Conservation (phyloP, 225 moss, liverwort and hornwort genomes). For the Rhytidiadelphus loreus region DNA sequence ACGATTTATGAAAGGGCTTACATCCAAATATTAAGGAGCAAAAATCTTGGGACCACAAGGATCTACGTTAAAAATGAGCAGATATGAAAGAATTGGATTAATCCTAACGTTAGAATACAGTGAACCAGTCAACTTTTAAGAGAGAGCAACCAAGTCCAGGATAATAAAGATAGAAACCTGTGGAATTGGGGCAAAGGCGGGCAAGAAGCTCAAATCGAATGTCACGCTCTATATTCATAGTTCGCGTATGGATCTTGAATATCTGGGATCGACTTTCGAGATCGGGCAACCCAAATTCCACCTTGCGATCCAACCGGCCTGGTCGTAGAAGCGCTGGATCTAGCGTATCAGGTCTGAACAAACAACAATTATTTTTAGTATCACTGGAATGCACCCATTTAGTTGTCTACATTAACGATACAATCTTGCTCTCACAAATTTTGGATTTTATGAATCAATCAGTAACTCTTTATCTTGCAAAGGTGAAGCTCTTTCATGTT, state of each 20-base stretch:
- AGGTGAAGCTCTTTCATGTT: neutral
- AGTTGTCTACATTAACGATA: neutral
- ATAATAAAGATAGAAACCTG: slow-evolving; percentile 36
- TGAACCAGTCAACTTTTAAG: neutral
- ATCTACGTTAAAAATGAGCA: neutral
- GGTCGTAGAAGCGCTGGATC: slow-evolving; percentile 95
- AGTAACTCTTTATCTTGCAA: neutral
- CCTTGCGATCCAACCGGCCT: slow-evolving; percentile 92
- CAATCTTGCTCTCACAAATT: neutral
- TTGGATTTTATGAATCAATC: neutral
- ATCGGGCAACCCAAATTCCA: slow-evolving; percentile 92
- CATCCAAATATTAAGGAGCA: neutral
- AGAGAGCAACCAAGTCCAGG: neutral
- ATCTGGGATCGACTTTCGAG: slow-evolving; percentile 91
- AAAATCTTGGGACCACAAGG: neutral
- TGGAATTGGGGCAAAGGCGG: slow-evolving; percentile 94
- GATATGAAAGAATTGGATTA: neutral
- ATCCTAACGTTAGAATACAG: neutral
- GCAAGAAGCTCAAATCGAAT: slow-evolving; percentile 95
- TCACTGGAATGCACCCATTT: neutral
- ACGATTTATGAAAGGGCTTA: neutral
- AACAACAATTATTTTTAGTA: neutral
- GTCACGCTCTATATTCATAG: slow-evolving; percentile 86
- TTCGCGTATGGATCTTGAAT: slow-evolving; percentile 90
- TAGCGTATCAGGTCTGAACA: slow-evolving; percentile 84